Evolutionary conservation across 2,329 filamentous ascomycete species (phyloP).

Genomic region (Claviceps monticola): DNA sequence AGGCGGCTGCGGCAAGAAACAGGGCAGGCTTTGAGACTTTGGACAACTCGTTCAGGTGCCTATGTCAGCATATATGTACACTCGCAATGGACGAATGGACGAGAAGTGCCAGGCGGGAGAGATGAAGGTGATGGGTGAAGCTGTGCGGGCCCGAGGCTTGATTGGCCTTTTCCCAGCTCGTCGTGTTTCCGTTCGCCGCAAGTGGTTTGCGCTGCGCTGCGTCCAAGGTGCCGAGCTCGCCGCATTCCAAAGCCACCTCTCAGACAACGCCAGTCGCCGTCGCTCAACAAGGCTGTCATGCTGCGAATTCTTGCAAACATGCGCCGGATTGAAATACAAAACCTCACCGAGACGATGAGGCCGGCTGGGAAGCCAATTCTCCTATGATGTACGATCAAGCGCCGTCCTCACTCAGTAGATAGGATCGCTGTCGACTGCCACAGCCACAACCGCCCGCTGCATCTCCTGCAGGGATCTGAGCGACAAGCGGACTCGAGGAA

Average conservation of each 20-base stretch:
- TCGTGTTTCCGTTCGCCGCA: not conserved
- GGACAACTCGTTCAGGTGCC: too few species aligned
- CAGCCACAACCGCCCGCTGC: constrained; percentile 7
- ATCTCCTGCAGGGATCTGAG: constrained; percentile 12
- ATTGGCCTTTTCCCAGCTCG: not conserved
- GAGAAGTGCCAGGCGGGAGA: too few species aligned
- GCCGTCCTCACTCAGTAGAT: not conserved
- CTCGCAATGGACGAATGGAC: too few species aligned
- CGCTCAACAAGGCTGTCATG: too few species aligned
- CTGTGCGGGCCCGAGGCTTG: not conserved
- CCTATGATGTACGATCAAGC: not conserved
- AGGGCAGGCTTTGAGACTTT: too few species aligned
- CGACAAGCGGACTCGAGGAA: constrained; percentile 4
- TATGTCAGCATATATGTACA: too few species aligned
- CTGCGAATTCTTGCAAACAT: too few species aligned
- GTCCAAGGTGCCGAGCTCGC: constrained; percentile 6
- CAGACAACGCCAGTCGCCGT: not conserved
- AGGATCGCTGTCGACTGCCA: not conserved
- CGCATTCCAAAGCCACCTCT: constrained; percentile 1
- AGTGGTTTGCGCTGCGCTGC: constrained; percentile 1
- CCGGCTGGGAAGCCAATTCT: not conserved
- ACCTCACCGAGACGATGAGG: not conserved
- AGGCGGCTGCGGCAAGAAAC: too few species aligned
- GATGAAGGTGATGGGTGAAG: too few species aligned
- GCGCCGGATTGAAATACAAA: too few species aligned